Evolutionary conservation across 1,139 yeast genomes (phyloP).

Genomic region (Lodderomyces pseudojiufengensis): DNA sequence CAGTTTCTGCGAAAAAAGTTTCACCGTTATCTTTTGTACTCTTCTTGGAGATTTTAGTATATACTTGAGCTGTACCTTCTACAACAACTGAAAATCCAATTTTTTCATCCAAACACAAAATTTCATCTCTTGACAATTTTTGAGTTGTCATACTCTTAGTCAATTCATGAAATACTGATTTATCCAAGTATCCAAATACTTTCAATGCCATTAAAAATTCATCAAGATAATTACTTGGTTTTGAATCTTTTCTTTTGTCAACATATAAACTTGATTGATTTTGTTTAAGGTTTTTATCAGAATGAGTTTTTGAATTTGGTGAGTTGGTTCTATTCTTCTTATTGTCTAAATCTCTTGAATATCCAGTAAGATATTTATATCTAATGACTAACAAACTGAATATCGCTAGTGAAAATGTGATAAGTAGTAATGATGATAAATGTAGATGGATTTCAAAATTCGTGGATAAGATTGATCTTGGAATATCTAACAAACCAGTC

Average conservation of each 20-base stretch:
- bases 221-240: conserved; percentile 57
- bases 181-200: conserved; percentile 89
- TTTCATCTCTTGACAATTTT: conserved; percentile 73
- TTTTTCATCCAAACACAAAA: conserved; percentile 65
- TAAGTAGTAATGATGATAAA: conserved; percentile 28
- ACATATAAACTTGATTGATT: conserved; percentile 17
- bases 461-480: conserved; percentile 23
- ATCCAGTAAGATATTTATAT: conserved; percentile 37
- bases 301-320: conserved; percentile 9
- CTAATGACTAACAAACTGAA: conserved; percentile 32
- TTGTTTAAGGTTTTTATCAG: conserved; percentile 1
- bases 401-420: conserved; percentile 18
- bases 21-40: conserved; percentile 9
- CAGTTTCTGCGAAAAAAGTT: background rate
- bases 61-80: conserved; percentile 84
- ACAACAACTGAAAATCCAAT: conserved; percentile 92
- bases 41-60: conserved; percentile 44
- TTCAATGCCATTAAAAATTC: conserved; percentile 88
- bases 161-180: conserved; percentile 86
- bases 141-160: conserved; percentile 92
- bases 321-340: conserved; percentile 8
- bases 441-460: conserved; percentile 32
- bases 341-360: conserved; percentile 23
- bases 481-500: conserved; percentile 14
- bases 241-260: conserved; percentile 20